Percentiles rank a stretch among this genome's conserved stretches.
Conservation (phyloP, 192 early-diverging fungal species). For the Linnemannia hyalina region DNA sequence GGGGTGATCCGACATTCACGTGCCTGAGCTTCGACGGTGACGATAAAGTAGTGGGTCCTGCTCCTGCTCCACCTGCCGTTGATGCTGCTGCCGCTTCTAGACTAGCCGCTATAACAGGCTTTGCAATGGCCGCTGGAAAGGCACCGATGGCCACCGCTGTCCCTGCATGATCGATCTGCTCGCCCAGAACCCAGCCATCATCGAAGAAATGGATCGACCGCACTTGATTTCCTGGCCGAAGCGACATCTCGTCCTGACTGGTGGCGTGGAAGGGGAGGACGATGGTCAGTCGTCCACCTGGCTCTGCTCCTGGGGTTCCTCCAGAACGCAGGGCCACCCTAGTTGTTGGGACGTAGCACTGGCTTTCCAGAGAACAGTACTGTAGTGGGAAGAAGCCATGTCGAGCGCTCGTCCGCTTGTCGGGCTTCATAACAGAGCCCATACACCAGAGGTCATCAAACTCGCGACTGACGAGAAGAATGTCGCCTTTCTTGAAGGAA, state of each 20-base stretch:
- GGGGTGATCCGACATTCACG: slow-evolving; percentile 30
- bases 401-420: slow-evolving; percentile 41
- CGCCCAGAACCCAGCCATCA: slow-evolving; percentile 50
- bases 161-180: slow-evolving; percentile 52
- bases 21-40: slow-evolving; percentile 46
- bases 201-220: slow-evolving; percentile 47
- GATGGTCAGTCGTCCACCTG: slow-evolving; percentile 38
- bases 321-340: slow-evolving; percentile 27
- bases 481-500: slow-evolving; percentile 51
- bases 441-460: slow-evolving; percentile 51
- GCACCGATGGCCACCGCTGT: slow-evolving; percentile 21
- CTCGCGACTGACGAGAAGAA: slow-evolving; percentile 45
- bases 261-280: slow-evolving; percentile 34
- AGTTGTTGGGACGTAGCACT: slow-evolving; percentile 38
- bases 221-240: slow-evolving; percentile 53
- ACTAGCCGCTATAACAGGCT: slow-evolving; percentile 27
- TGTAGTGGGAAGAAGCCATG: slow-evolving; percentile 54
- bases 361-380: slow-evolving; percentile 47
- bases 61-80: background rate
- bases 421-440: slow-evolving; percentile 49
- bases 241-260: slow-evolving; percentile 34
- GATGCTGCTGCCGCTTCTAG: slow-evolving; percentile 18
- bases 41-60: slow-evolving; percentile 8
- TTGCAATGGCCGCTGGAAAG: slow-evolving; percentile 32
- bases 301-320: slow-evolving; percentile 26